Conservation (phyloP, 2,329 filamentous ascomycete species). For the Xylariaceae sp. region DNA sequence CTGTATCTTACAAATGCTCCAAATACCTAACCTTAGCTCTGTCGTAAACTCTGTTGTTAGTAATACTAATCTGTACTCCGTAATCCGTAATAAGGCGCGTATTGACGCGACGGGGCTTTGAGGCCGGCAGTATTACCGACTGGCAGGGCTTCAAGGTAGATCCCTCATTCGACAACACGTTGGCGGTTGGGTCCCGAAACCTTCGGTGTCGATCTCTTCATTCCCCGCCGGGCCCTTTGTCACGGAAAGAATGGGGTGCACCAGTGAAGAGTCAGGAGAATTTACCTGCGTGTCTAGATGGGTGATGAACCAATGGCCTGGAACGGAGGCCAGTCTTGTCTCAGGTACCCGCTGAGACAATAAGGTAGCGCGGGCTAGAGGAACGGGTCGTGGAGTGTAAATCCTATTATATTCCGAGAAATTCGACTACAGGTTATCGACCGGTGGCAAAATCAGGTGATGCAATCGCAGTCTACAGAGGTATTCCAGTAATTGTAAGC, state of each 20-base stretch:
- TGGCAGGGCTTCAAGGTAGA: conserved; percentile 3
- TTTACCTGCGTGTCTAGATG: conserved; percentile 8
- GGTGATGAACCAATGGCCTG: not conserved
- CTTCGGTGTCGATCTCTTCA: conserved; percentile 3
- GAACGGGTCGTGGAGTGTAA: not conserved
- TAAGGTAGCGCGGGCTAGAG: not conserved
- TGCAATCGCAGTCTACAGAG: no score
- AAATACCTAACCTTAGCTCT: no score
- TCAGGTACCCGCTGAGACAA: conserved; percentile 6
- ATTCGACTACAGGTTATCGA: not conserved
- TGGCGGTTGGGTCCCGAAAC: conserved; percentile 1
- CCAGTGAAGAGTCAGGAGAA: not conserved
- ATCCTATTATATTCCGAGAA: not conserved
- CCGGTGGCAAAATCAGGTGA: no score
- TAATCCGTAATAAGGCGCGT: conserved; percentile 4
- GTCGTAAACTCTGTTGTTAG: no score
- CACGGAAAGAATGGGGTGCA: not conserved
- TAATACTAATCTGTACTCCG: no score
- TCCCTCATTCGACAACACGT: not conserved
- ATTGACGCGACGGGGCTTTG: not conserved
- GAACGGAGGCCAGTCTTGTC: conserved; percentile 3
- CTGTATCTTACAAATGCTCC: no score
- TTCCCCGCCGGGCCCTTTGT: not conserved
- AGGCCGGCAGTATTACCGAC: not conserved
- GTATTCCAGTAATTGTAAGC: no score